These are phyloP conservation scores for Capsicum rhomboideum DNA, from an alignment of 257 asterid genomes.

Conservation along the genomic window DNA sequence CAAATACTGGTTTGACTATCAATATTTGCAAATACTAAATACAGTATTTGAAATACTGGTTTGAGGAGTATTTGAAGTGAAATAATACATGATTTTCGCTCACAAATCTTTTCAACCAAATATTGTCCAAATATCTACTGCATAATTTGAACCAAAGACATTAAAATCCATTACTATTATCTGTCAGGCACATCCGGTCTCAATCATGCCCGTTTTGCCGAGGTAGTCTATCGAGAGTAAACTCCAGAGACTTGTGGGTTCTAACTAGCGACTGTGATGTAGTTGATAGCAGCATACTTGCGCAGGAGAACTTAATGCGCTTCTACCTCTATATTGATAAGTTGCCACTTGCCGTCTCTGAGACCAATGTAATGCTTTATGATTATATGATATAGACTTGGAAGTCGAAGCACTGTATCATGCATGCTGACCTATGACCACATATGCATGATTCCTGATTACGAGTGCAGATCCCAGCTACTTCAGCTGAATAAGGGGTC, in stretches of 20 bases:
- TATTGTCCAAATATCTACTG: neutral
- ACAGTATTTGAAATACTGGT: neutral
- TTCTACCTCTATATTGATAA: conserved; percentile 46
- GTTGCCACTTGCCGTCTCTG: conserved; percentile 29
- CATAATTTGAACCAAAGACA: neutral
- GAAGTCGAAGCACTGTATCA: neutral
- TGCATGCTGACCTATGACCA: neutral
- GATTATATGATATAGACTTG: conserved; percentile 36
- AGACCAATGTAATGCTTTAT: conserved; percentile 32
- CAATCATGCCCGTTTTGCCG: conserved; percentile 63
- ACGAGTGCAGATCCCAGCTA: neutral
- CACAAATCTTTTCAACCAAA: too few species aligned
- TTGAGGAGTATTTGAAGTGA: neutral
- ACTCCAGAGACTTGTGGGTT: conserved; percentile 46
- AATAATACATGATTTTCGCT: neutral
- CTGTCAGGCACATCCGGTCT: conserved; percentile 29
- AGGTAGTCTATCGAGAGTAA: conserved; percentile 43
- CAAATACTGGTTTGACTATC: neutral
- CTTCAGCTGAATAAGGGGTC: neutral
- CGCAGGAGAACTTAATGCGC: conserved; percentile 38
- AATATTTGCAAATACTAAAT: neutral
- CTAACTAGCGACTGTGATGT: conserved; percentile 34
- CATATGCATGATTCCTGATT: too few species aligned
- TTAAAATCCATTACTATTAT: neutral
- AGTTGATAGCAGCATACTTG: conserved; percentile 36